Base-by-base conservation (phyloP, 805 yeast species). In the Ogataea minuta region DNA sequence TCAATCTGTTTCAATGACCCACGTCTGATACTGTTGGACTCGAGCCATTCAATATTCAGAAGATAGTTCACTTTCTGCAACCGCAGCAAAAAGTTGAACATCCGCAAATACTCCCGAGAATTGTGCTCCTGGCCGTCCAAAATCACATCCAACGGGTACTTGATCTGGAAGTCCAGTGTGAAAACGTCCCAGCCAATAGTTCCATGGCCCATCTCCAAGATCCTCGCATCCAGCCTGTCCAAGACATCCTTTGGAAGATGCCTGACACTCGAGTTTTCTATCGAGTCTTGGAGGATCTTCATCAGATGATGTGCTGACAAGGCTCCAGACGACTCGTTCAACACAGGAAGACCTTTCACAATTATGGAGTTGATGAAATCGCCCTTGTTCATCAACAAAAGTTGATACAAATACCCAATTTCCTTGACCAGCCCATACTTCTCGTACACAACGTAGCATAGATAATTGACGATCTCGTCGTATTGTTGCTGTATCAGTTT, bases 151-250 rank as follows among this genome's bases (percentile, higher is more conserved):
- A 84, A 57, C 1, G 84, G 84, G 10, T 67, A 49, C 13, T 56
- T 60, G 4, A 75, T 57, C 38, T 74, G 67, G 59, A 85, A 93
- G 55, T 89, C 97, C 25, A 90, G 64, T 0, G 96, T 87, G 58
- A 91, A 90, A 2, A 85, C 88, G 56, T 90, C 95, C 96, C 96
- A 90, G 1, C 96, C 96, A 35, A 77, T 63, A 20, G 45, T 79
- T 0, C 87, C 83, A 49, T 81, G 86, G 3, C 81, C 81, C 34
- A 83, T 63, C 43, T 84, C 88, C 34, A 90, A 67, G 15, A 90
- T 70, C 31, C 96, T 68, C 0, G 96, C 96, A 66, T 93, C 98
- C 9, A 91, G 57, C 35, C 85, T 63, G 30, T 72, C 64, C 9
- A 76, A 57, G 8, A 76, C 69, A 12, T 59, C 64, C 2, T 63